These are phyloP conservation scores for Trichocladium uniseriatum DNA, from an alignment of 495 filamentous ascomycete genomes.

Conservation along the genomic window DNA sequence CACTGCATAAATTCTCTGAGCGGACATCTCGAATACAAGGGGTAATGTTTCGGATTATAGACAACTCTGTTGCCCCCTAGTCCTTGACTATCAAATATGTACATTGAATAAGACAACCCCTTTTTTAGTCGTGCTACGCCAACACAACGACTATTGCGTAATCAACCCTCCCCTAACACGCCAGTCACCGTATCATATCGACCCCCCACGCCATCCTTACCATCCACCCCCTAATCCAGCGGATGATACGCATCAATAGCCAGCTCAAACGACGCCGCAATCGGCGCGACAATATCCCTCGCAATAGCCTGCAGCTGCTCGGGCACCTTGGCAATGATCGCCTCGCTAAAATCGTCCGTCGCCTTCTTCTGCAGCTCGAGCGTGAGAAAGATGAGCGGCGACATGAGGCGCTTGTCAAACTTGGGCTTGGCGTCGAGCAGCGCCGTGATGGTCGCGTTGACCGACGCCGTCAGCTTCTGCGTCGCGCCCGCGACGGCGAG, in stretches of 20 bases:
- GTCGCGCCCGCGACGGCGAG: constrained; percentile 22
- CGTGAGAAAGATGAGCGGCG: constrained; percentile 26
- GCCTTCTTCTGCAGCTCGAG: constrained; percentile 27
- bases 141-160: no score
- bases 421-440: constrained; percentile 24
- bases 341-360: constrained; percentile 23
- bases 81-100: no score
- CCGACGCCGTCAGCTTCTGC: constrained; percentile 12
- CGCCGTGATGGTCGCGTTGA: constrained; percentile 21
- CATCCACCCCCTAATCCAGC: not conserved
- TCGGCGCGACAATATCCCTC: constrained; percentile 16
- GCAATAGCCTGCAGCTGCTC: constrained; percentile 18
- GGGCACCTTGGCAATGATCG: constrained; percentile 29
- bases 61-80: no score
- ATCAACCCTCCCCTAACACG: no score
- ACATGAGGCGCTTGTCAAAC: constrained; percentile 27
- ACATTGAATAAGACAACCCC: no score
- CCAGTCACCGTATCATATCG: no score
- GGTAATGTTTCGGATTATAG: no score
- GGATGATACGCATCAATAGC: constrained; percentile 22
- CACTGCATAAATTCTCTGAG: no score
- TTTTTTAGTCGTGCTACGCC: no score
- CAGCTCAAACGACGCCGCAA: constrained; percentile 22
- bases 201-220: no score
- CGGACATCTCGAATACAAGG: no score